A percentile compares a stretch with the other conserved stretches of the same genome.
phyloP scores from a whole-genome alignment of 257 asterid genomes.

The Coffea eugenioides region DNA sequence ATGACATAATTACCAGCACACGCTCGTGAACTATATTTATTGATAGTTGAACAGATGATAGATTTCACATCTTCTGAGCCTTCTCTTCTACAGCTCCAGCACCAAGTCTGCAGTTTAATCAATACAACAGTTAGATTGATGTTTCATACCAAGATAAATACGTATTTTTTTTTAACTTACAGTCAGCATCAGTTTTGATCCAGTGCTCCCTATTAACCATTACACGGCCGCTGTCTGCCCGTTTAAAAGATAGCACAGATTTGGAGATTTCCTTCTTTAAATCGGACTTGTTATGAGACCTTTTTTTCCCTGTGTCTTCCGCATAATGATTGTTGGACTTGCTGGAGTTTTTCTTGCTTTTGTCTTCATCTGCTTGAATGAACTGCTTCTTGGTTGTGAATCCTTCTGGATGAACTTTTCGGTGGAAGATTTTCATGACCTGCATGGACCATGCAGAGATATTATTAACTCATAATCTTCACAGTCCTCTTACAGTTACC shows the following conservation, averaged over 20 bases:
- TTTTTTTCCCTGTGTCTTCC: slow-evolving; percentile 8
- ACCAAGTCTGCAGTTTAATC: slow-evolving; percentile 32
- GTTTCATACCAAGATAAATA: neutral
- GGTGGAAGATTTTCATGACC: slow-evolving; percentile 28
- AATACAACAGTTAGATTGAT: neutral
- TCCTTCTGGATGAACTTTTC: slow-evolving; percentile 31
- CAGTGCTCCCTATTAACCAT: slow-evolving; percentile 32
- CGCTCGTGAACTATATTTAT: neutral
- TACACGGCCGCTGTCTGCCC: neutral
- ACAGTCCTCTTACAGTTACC: neutral
- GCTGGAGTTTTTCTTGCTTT: neutral
- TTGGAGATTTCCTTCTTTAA: slow-evolving; percentile 20
- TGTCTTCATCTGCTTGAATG: slow-evolving; percentile 2
- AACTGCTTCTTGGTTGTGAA: slow-evolving; percentile 13
- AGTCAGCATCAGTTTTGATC: slow-evolving; percentile 41
- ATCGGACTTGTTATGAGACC: slow-evolving; percentile 1
- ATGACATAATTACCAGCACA: neutral
- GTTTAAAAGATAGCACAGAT: slow-evolving; percentile 7
- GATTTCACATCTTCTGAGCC: slow-evolving; percentile 5
- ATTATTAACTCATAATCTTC: neutral
- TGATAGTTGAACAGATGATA: neutral
- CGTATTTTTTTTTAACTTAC: slow-evolving; percentile 28
- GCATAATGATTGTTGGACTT: neutral
- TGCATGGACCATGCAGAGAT: slow-evolving; percentile 16
- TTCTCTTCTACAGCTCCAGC: slow-evolving; percentile 35